These are phyloP conservation scores for Chaetomidium leptoderma DNA, from an alignment of 495 filamentous ascomycete genomes.

Conservation along the genomic window DNA sequence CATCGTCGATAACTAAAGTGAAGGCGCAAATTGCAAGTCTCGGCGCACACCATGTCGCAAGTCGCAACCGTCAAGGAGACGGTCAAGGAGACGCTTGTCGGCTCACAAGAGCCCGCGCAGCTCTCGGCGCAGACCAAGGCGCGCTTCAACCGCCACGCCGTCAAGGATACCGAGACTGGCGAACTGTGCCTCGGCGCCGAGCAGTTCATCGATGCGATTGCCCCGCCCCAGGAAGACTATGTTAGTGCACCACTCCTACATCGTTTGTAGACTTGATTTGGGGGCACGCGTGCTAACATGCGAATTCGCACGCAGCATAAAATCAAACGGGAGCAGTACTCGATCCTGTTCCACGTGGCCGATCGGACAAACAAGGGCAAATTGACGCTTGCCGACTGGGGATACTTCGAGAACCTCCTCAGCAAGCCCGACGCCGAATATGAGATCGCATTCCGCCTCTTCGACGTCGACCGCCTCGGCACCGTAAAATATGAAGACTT, in stretches of 20 bases:
- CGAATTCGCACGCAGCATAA: slow-evolving; percentile 65
- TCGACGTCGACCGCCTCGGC: slow-evolving; percentile 78
- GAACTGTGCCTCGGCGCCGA: slow-evolving; percentile 76
- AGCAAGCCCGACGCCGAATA: slow-evolving; percentile 96
- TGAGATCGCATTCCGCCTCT: slow-evolving; percentile 95
- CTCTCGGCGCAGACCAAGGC: slow-evolving; percentile 65
- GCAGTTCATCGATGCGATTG: slow-evolving; percentile 86
- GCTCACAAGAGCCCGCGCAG: slow-evolving; percentile 53
- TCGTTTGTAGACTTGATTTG: background rate
- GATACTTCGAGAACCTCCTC: slow-evolving; percentile 86
- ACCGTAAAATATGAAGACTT: slow-evolving; percentile 84
- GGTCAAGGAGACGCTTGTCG: slow-evolving; percentile 74
- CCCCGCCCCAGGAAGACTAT: slow-evolving; percentile 83
- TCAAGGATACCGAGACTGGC: slow-evolving; percentile 67
- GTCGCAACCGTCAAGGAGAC: slow-evolving; percentile 56
- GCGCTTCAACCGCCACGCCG: slow-evolving; percentile 72
- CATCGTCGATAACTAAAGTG: background rate
- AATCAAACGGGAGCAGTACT: slow-evolving; percentile 91
- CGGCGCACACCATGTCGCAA: slow-evolving; percentile 33
- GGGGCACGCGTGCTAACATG: slow-evolving; percentile 21
- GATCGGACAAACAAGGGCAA: slow-evolving; percentile 69
- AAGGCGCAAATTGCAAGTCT: background rate
- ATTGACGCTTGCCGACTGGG: slow-evolving; percentile 80
- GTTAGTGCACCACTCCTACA: slow-evolving; percentile 51
- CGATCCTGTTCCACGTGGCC: slow-evolving; percentile 84